phyloP scores from a whole-genome alignment of 1,284 basidiomycete species.

The Sporisorium graminicola region DNA sequence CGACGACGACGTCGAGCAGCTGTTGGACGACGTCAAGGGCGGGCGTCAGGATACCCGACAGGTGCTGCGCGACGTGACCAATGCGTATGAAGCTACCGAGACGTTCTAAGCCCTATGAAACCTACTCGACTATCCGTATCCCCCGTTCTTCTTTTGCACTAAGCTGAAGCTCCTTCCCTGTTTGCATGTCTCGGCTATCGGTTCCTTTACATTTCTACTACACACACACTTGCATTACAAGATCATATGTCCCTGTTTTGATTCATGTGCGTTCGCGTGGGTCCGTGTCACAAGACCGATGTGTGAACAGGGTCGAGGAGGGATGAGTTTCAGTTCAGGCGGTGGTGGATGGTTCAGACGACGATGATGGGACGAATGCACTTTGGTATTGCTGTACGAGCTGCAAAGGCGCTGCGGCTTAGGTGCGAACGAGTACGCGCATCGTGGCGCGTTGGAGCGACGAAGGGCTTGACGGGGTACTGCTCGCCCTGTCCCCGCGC shows the following conservation, averaged over 20 bases:
- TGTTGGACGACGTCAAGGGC: conserved; percentile 17
- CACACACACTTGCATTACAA: background rate
- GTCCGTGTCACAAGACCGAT: too few species aligned
- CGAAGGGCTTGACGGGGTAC: too few species aligned
- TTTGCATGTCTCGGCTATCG: background rate
- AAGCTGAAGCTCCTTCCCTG: background rate
- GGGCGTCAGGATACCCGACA: conserved; percentile 24
- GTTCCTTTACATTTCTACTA: background rate
- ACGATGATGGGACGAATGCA: too few species aligned
- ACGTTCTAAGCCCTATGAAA: conserved; percentile 14
- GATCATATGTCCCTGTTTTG: background rate
- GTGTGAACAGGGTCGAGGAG: too few species aligned
- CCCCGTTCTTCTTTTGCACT: background rate
- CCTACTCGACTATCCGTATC: too few species aligned
- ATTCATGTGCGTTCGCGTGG: background rate
- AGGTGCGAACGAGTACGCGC: too few species aligned
- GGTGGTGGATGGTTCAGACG: too few species aligned
- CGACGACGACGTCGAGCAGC: conserved; percentile 7
- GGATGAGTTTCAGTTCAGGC: too few species aligned
- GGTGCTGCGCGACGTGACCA: conserved; percentile 48
- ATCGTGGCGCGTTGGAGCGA: too few species aligned
- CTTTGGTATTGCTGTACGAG: too few species aligned
- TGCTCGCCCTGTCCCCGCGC: too few species aligned
- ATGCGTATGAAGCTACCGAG: conserved; percentile 41
- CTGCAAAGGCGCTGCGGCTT: too few species aligned